These are phyloP conservation scores for Rossbeevera mucosa DNA, from an alignment of 768 basidiomycete genomes.

Conservation along the genomic window DNA sequence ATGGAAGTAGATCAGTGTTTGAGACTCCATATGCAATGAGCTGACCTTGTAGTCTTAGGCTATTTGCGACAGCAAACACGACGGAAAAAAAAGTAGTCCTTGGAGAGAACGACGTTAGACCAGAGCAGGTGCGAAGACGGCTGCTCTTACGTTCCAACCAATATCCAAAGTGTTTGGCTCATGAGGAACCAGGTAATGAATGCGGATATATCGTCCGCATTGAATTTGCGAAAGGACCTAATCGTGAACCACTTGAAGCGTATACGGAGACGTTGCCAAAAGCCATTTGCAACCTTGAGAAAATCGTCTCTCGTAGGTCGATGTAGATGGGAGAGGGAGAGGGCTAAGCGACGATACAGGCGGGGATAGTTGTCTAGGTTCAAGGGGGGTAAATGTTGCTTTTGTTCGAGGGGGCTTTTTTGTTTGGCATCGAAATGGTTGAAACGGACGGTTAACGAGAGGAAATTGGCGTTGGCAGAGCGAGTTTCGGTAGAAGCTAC, in stretches of 20 bases:
- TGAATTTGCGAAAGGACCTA: conserved; percentile 89
- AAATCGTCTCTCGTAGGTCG: conserved; percentile 88
- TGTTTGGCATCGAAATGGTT: conserved; percentile 16
- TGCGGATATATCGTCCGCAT: conserved; percentile 94
- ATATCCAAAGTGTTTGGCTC: conserved; percentile 93
- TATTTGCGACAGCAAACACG: conserved; percentile 84
- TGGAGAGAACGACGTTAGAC: conserved; percentile 2
- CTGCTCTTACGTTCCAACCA: conserved; percentile 62
- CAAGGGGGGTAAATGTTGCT: conserved; percentile 25
- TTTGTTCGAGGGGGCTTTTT: conserved; percentile 1
- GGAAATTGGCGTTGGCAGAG: background rate
- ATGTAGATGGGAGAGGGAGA: conserved; percentile 70
- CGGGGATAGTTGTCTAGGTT: conserved; percentile 67
- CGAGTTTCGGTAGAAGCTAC: conserved; percentile 3
- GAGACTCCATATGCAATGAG: background rate
- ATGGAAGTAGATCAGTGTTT: conserved; percentile 5
- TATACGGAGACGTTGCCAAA: conserved; percentile 84
- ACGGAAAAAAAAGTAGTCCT: conserved; percentile 97
- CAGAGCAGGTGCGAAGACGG: background rate
- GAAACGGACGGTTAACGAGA: conserved; percentile 5
- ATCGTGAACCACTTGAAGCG: conserved; percentile 99
- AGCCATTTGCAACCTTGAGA: conserved; percentile 78
- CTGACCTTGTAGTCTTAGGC: conserved; percentile 77
- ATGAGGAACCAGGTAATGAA: conserved; percentile 95
- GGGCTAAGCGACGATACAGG: conserved; percentile 76